Conservation (phyloP, 2,329 filamentous ascomycete genomes). For the Colletotrichum limetticola region DNA sequence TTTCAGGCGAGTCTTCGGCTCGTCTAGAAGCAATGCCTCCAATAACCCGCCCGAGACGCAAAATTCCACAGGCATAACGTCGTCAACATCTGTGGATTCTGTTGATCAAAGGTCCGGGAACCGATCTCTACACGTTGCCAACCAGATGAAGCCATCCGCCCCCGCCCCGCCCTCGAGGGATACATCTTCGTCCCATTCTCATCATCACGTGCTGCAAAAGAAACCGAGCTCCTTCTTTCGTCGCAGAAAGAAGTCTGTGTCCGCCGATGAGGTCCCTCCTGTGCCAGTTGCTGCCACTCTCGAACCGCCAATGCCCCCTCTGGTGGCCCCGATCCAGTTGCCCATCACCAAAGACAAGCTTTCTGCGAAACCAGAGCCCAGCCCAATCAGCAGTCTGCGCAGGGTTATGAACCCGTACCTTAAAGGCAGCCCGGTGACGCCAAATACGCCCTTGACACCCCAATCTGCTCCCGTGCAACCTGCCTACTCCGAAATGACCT, state of each 20-base stretch:
- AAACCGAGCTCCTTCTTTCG: slow-evolving; percentile 96
- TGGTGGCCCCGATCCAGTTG: slow-evolving; percentile 46
- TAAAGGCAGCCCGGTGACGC: slow-evolving; percentile 43
- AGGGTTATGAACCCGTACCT: slow-evolving; percentile 91
- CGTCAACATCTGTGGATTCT: slow-evolving; percentile 51
- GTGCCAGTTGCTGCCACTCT: slow-evolving; percentile 57
- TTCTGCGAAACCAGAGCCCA: slow-evolving; percentile 56
- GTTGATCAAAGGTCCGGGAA: slow-evolving; percentile 47
- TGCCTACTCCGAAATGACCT: slow-evolving; percentile 23
- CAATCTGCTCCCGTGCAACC: slow-evolving; percentile 14
- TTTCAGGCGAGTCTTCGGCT: slow-evolving; percentile 90
- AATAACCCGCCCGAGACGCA: slow-evolving; percentile 33
- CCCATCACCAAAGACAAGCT: slow-evolving; percentile 44
- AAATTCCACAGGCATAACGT: slow-evolving; percentile 42
- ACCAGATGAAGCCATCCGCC: slow-evolving; percentile 56
- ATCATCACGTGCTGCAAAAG: slow-evolving; percentile 75
- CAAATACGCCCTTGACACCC: slow-evolving; percentile 23
- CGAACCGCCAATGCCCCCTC: slow-evolving; percentile 49
- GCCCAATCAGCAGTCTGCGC: slow-evolving; percentile 82
- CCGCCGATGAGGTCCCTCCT: slow-evolving; percentile 74
- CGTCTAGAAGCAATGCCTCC: slow-evolving; percentile 65
- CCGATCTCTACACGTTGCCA: slow-evolving; percentile 54
- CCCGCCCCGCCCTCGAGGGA: slow-evolving; percentile 63
- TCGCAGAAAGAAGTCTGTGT: slow-evolving; percentile 87
- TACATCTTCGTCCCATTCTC: slow-evolving; percentile 53